Base-by-base conservation (phyloP, 306 rosid species). In the Cucurbita moschata region DNA sequence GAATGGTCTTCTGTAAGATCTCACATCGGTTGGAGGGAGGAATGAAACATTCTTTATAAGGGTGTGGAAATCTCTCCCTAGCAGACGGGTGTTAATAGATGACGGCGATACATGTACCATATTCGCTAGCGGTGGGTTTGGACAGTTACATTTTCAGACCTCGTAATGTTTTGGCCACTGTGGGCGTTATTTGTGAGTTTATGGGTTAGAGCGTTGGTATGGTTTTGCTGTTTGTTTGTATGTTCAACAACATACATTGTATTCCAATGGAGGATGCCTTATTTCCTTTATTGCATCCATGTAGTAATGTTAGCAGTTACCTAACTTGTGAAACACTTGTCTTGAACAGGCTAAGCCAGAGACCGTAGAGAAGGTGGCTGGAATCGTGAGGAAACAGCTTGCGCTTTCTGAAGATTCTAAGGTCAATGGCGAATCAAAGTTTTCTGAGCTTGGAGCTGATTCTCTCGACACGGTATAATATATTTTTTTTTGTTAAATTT, bases 371-470 rank as follows among this genome's bases (percentile, higher is more conserved):
- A 89, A 91, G 90, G 97, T 91, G 63, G 82, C 85, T 58, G 75
- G 66, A 53, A 85, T 94, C 14, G 99, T 94, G 81, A 89, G 80
- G 89, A 89, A 94, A 83, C 99, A 94, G 85, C 86, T 94, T 70
- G 99, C 96, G 16, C 79, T 94, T 37, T 58, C 90, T 9, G 92
- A 60, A 16, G 91, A 37, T 30, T 46, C 83, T 0, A 1, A 56
- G 39, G 83, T 94, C 78, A 53, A 77, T 13, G 96, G 90, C 54
- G 92, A 85, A 73, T 89, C 97, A 39, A 91, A 86, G 76, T 94
- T 94, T 80, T 1, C 83, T 55, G 81, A 84, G n/a, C 96, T 94
- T 56, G 99, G 99, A 70, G 97, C 97, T 61, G 97, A 94, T 82
- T 94, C 96, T 76, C 99, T 94, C 21, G 97, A 94, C 84, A 94